Base-by-base conservation (phyloP, 129 eudicot genomes). In the Heracleum sosnowskyi region DNA sequence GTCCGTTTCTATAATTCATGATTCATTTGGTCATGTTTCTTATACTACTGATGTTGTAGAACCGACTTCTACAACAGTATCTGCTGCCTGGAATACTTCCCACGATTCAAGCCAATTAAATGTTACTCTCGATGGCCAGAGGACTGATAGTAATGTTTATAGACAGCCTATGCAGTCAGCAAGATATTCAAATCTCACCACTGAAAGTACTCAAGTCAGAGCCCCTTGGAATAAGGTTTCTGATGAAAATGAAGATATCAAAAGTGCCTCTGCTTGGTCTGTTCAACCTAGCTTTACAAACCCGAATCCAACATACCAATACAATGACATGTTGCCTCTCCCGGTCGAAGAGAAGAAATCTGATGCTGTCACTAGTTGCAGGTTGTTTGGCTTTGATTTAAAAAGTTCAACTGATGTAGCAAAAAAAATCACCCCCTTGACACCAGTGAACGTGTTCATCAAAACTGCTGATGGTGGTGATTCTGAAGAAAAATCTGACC, bases 351-450 rank as follows among this genome's bases (percentile, higher is more conserved):
- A 73, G 78, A 91, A 77, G 84, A 83, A 86, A 66, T 18, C 87
- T 4, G 87, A 80, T 33, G 81, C 79, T 8, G 86, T 79, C 75
- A 73, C 89, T 22, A 85, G 88, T 69, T 91, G 90, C 79, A 85
- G 97, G 74, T 74, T 94, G 86, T 94, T 94, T 69, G 98, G 98
- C 53, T 82, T 94, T 46, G 93, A 94, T 71, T 79, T 92, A 60
- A 88, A 77, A 74, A 46, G 82, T 39, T 80, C 92, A 16, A 73
- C 77, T 60, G 76, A 60, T 11, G 81, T 73, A 63, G 53, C 78
- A 49, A 77, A 51, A 22, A 87, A 82, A 75, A 84, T 83, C 46
- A 55, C 83, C 45, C 60, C 77, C 11, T 28, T 78, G 73, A 83
- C 78, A 78, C 75, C 79, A 39, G 86, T 77, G 22, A 83, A 79